Evolutionary conservation across 305 asterid genomes (phyloP).

Genomic region (Nicotiana rustica): DNA sequence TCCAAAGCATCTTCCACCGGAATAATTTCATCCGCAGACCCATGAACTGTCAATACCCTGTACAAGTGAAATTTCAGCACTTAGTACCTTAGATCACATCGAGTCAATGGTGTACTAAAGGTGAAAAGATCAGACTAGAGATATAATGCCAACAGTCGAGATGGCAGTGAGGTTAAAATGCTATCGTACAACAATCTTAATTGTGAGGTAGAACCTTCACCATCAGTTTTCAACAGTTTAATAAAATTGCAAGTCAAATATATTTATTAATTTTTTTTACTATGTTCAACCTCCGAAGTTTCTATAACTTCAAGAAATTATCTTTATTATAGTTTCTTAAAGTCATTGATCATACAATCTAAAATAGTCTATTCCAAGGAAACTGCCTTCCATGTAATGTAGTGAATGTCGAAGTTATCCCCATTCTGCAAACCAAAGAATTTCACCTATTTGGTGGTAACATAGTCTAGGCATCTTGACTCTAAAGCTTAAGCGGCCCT

Average conservation of each 20-base stretch:
- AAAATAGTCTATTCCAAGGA: background rate
- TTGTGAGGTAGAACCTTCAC: conserved; percentile 19
- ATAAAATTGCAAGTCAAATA: background rate
- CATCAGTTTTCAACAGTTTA: conserved; percentile 11
- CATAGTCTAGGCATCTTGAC: background rate
- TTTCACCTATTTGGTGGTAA: background rate
- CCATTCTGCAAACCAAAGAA: conserved; percentile 26
- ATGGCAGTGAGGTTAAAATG: conserved; percentile 4
- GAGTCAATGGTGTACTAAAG: background rate
- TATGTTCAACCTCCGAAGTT: background rate
- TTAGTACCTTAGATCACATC: conserved; percentile 7
- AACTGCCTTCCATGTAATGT: background rate
- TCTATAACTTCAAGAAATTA: background rate
- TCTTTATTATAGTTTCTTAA: background rate
- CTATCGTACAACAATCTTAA: background rate
- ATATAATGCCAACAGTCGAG: background rate
- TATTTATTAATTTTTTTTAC: background rate
- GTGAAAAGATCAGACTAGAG: background rate
- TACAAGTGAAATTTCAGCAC: background rate
- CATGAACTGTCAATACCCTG: conserved; percentile 87
- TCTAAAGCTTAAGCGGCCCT: conserved; percentile 20
- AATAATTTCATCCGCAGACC: conserved; percentile 76
- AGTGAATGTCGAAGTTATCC: background rate
- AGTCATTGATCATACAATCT: conserved; percentile 3
- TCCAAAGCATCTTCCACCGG: conserved; percentile 77